Base-by-base conservation (phyloP, 495 filamentous ascomycete genomes). In the Xylaria flabelliformis region DNA sequence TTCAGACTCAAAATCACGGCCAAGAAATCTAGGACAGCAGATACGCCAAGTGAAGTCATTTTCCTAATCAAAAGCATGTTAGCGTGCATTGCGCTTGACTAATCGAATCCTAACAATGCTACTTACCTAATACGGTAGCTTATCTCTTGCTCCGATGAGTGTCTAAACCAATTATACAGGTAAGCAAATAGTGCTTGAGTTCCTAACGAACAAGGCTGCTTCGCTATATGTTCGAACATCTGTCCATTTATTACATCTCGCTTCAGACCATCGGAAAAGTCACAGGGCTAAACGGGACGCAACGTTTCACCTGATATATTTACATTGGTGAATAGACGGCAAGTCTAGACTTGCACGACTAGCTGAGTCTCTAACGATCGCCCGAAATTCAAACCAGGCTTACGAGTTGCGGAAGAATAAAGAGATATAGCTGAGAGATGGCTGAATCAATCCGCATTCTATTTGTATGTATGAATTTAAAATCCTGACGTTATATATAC, bases 11-110 rank as follows among this genome's bases (percentile, higher is more conserved):
- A 12, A 32, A 32, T 17, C 26, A 56, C 2, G 17, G 24, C 26
- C 5, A 32, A 56, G 53, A 56, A 32, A 56, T 15, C 9, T 8
- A 19, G 19, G 32, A 39, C 29, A 9, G 19, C 4, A 21, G 12
- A 10, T 6, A 4, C 58, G 39, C 58, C 10, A 39, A 36, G 34
- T 36, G 3, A 59, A 19, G 32, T 32, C 26, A 15, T 32, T 51
- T 51, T 10, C n/a, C 10, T 53, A 26, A 53, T 53, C 24, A 53
- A 26, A 53, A 53, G 21, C 55, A 59, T n/a, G 5, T 58, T 36
- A 59, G 55, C 55, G 32, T n/a, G 58, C 58, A 61, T 61, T 61
- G 34, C 21, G 8, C 58, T 61, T 39, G 58, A 21, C 58, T 61
- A 39, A 61, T n/a, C 19, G 19, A 39, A 61, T 21, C 34, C 24